A percentile compares a stretch with the other conserved stretches of the same genome.
phyloP scores from a whole-genome alignment of 164 flowering plant species.

The Protea cynaroides region DNA sequence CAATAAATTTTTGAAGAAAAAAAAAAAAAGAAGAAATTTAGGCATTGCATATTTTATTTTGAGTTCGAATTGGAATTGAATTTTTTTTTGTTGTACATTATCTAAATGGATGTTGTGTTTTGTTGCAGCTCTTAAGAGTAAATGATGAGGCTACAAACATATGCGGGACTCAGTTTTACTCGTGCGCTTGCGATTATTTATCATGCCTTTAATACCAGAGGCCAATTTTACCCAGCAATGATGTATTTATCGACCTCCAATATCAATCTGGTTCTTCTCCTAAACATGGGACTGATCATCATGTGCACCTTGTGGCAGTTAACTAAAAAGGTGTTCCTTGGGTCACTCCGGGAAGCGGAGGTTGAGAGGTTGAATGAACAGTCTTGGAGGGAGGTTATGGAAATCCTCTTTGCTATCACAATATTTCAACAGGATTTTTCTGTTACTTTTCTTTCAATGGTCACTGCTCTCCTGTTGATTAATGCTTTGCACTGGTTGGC shows the following conservation, averaged over 20 bases:
- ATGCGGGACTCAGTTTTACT: constrained; percentile 49
- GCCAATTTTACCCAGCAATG: constrained; percentile 70
- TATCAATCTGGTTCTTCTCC: constrained; percentile 60
- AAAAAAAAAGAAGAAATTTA: no score
- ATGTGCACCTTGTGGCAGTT: constrained; percentile 73
- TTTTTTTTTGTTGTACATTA: no score
- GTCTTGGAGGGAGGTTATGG: constrained; percentile 81
- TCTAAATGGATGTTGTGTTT: no score
- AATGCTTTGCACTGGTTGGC: constrained; percentile 85
- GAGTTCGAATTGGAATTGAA: no score
- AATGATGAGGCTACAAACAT: constrained; percentile 64
- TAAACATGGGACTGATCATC: constrained; percentile 67
- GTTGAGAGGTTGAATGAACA: constrained; percentile 80
- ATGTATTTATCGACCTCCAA: constrained; percentile 69
- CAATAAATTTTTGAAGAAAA: no score
- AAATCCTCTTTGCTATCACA: constrained; percentile 71
- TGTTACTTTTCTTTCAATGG: constrained; percentile 62
- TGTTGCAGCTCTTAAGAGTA: constrained; percentile 1
- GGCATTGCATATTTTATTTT: no score
- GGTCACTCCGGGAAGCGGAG: constrained; percentile 69
- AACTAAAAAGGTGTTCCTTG: constrained; percentile 53
- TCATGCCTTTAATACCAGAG: constrained; percentile 65
- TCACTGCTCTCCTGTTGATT: constrained; percentile 53
- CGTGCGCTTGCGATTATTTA: constrained; percentile 48
- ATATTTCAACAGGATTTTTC: constrained; percentile 78